Evolutionary conservation across 805 yeast species (phyloP).

Genomic region (Danielia oregonensis): DNA sequence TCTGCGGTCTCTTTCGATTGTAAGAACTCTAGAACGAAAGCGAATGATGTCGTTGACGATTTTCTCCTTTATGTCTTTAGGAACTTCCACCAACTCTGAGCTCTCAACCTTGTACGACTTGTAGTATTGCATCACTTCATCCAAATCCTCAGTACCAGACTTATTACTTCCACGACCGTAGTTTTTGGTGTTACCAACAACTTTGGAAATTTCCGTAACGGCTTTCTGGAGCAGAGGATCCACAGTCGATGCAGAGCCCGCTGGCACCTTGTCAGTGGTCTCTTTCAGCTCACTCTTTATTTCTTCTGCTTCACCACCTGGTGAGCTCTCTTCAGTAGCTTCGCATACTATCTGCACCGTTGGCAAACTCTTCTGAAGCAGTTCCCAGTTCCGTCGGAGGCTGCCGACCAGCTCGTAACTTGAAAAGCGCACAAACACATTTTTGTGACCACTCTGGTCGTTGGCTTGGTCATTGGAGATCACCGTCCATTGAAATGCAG

Average conservation of each 20-base stretch:
- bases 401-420: conserved; percentile 12
- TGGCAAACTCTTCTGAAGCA: conserved; percentile 1
- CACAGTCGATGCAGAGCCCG: too few relatives aligned
- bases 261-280: conserved; percentile 1
- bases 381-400: conserved; percentile 9
- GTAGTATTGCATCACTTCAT: conserved; percentile 32
- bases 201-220: neutral
- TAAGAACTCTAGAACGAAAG: conserved; percentile 53
- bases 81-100: conserved; percentile 55
- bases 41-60: conserved; percentile 51
- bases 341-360: conserved; percentile 4
- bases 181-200: conserved; percentile 19
- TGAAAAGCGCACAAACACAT: conserved; percentile 30
- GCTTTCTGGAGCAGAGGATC: neutral
- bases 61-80: conserved; percentile 48
- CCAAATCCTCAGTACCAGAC: conserved; percentile 34
- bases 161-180: conserved; percentile 15
- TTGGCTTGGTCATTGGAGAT: conserved; percentile 32
- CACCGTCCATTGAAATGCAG: conserved; percentile 30
- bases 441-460: conserved; percentile 12
- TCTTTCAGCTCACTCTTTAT: conserved; percentile 1
- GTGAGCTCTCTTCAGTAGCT: conserved; percentile 4
- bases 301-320: conserved; percentile 1
- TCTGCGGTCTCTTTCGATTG: conserved; percentile 49
- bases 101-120: conserved; percentile 50